Evolutionary conservation across 305 asterid species (phyloP).

Genomic region (Solanum hybrid): DNA sequence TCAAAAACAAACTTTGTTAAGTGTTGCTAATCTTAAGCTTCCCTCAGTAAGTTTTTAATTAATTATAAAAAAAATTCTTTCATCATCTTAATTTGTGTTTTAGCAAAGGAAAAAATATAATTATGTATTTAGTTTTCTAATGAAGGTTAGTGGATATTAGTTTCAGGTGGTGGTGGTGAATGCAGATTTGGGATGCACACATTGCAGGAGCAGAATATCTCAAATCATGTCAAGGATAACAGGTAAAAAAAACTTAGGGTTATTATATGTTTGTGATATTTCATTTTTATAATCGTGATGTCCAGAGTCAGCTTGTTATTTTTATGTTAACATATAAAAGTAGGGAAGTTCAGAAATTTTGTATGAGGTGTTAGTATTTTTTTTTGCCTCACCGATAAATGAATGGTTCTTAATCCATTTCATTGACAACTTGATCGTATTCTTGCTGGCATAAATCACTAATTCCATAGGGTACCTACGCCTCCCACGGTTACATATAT

Average conservation of each 20-base stretch:
- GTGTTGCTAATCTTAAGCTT: slow-evolving; percentile 19
- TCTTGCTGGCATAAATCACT: neutral
- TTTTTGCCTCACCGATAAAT: neutral
- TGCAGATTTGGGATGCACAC: slow-evolving; percentile 19
- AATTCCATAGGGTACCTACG: neutral
- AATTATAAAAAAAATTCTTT: neutral
- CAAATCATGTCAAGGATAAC: slow-evolving; percentile 10
- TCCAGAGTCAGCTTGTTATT: neutral
- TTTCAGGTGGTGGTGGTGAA: slow-evolving; percentile 26
- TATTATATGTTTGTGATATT: neutral
- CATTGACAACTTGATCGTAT: neutral
- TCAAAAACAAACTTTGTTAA: slow-evolving; percentile 5
- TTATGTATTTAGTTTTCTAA: neutral
- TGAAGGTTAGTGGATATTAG: neutral
- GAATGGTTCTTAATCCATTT: neutral
- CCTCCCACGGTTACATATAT: neutral
- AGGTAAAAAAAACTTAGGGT: slow-evolving; percentile 2
- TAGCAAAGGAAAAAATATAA: neutral
- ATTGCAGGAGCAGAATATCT: slow-evolving; percentile 16
- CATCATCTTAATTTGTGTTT: neutral
- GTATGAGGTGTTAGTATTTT: neutral
- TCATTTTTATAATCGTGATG: neutral
- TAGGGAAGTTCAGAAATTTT: neutral
- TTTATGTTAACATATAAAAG: neutral
- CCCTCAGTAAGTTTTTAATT: slow-evolving; percentile 13